phyloP scores from a whole-genome alignment of 805 yeast species.

The Hanseniaspora guilliermondii region DNA sequence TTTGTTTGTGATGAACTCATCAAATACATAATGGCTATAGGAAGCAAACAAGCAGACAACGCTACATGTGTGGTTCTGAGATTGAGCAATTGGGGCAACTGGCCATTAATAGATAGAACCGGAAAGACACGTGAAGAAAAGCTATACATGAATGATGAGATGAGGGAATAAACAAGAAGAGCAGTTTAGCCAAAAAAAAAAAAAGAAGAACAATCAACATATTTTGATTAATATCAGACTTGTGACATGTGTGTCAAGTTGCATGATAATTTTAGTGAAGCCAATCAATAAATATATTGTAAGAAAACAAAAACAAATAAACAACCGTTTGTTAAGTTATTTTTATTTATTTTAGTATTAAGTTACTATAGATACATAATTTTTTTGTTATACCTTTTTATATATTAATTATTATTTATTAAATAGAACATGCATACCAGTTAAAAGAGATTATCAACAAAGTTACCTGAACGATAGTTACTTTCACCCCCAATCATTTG shows the following conservation, averaged over 20 bases:
- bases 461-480: neutral
- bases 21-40: constrained; percentile 68
- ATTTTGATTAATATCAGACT: neutral
- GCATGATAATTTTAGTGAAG: no score
- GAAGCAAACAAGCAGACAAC: constrained; percentile 69
- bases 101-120: constrained; percentile 78
- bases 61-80: constrained; percentile 82
- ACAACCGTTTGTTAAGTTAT: no score
- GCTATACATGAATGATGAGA: constrained; percentile 25
- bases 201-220: neutral
- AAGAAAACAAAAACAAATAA: no score
- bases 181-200: no score
- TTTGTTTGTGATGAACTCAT: constrained; percentile 76
- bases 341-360: no score
- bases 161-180: constrained; percentile 4
- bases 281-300: no score
- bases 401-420: neutral
- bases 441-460: neutral
- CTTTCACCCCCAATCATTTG: neutral
- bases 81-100: constrained; percentile 83
- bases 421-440: neutral
- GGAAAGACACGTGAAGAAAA: constrained; percentile 69
- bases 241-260: neutral
- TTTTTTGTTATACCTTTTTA: neutral
- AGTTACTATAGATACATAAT: no score